Conservation (phyloP, 192 early-diverging fungal species). For the Coemansia sp. region DNA sequence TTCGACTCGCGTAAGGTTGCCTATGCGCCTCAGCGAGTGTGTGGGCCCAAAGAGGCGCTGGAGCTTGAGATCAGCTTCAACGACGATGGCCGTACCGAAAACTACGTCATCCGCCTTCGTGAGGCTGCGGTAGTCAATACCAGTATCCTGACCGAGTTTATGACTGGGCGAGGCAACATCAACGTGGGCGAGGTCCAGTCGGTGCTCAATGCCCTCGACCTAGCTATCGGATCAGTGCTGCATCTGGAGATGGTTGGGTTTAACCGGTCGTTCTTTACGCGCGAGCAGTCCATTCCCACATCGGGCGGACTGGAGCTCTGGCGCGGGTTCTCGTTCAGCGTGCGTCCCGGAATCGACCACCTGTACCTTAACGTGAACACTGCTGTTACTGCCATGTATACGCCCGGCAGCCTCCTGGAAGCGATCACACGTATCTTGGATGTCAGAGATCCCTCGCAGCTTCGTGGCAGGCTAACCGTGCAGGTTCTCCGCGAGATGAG, state of each 20-base stretch:
- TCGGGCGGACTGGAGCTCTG: slow-evolving; percentile 83
- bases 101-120: slow-evolving; percentile 57
- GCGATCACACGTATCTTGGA: slow-evolving; percentile 67
- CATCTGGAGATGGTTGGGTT: slow-evolving; percentile 76
- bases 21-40: slow-evolving; percentile 78
- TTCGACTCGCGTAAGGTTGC: slow-evolving; percentile 85
- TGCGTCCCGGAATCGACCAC: slow-evolving; percentile 71
- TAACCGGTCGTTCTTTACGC: slow-evolving; percentile 88
- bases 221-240: slow-evolving; percentile 80
- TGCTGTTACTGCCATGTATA: slow-evolving; percentile 66
- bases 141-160: slow-evolving; percentile 29
- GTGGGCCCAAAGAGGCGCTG: slow-evolving; percentile 56
- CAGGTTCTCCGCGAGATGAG: slow-evolving; percentile 17
- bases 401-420: slow-evolving; percentile 66
- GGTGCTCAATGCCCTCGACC: slow-evolving; percentile 70
- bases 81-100: slow-evolving; percentile 47
- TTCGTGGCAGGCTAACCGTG: slow-evolving; percentile 16
- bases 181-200: slow-evolving; percentile 31
- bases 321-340: slow-evolving; percentile 90
- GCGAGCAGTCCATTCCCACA: slow-evolving; percentile 53
- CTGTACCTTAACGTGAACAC: slow-evolving; percentile 77
- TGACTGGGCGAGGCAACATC: slow-evolving; percentile 13
- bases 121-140: slow-evolving; percentile 62
- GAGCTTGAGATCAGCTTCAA: slow-evolving; percentile 57
- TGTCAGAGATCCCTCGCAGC: slow-evolving; percentile 50